These are phyloP conservation scores for Linnemannia zychae DNA, from an alignment of 192 early-diverging fungal genomes.

Conservation along the genomic window DNA sequence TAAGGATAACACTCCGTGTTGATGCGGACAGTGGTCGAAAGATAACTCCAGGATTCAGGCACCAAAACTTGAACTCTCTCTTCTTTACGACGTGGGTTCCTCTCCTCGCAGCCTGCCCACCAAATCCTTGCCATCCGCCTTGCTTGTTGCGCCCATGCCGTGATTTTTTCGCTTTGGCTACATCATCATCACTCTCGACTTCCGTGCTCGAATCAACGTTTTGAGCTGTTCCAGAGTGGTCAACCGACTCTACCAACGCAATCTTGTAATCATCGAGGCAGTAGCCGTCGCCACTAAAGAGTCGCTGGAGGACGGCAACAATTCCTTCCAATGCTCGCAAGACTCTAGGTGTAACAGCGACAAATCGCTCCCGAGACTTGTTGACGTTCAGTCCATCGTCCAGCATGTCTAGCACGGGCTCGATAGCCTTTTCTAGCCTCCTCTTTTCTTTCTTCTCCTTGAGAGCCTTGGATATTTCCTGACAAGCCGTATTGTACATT, in stretches of 20 bases:
- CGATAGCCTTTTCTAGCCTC: conserved; percentile 11
- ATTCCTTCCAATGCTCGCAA: conserved; percentile 22
- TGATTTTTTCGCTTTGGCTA: conserved; percentile 3
- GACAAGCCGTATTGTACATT: conserved; percentile 19
- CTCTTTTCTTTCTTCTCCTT: conserved; percentile 38
- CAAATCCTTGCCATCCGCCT: not conserved
- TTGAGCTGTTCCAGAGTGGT: not conserved
- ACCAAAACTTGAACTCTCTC: conserved; percentile 70
- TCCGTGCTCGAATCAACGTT: not conserved
- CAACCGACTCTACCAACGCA: conserved; percentile 25
- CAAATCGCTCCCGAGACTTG: not conserved
- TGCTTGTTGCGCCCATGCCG: not conserved
- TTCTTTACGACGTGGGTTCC: not conserved
- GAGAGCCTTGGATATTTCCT: conserved; percentile 25
- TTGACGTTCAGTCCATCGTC: not conserved
- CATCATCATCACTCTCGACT: not conserved
- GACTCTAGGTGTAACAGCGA: conserved; percentile 9
- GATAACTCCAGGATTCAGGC: conserved; percentile 70
- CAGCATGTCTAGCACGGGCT: not conserved
- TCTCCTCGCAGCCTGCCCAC: not conserved
- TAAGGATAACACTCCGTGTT: conserved; percentile 68
- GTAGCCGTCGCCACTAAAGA: not conserved
- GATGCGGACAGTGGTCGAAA: conserved; percentile 62
- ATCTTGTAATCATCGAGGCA: conserved; percentile 41
- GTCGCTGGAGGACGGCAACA: conserved; percentile 7